These are phyloP conservation scores for Solanum appendiculatum DNA, from an alignment of 257 asterid genomes.

Conservation along the genomic window DNA sequence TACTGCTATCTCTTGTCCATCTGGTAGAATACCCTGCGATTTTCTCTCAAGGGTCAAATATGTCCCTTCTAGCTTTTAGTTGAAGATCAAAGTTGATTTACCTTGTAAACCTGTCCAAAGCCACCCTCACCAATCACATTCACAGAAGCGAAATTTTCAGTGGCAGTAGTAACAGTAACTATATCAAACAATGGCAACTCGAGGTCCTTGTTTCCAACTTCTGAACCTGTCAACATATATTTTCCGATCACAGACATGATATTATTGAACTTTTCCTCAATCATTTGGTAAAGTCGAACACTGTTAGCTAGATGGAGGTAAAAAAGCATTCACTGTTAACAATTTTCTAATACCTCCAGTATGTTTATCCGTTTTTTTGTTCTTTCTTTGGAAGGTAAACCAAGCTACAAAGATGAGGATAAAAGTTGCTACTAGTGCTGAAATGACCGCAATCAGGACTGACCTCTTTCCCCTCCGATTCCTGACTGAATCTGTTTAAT, in stretches of 20 bases:
- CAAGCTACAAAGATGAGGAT: neutral
- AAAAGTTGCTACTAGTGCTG: neutral
- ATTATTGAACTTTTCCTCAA: neutral
- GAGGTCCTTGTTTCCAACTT: neutral
- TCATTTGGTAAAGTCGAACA: neutral
- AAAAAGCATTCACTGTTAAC: neutral
- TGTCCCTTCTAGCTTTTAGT: neutral
- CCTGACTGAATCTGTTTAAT: neutral
- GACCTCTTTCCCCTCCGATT: neutral
- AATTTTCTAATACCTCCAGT: neutral
- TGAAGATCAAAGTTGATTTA: neutral
- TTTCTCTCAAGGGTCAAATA: neutral
- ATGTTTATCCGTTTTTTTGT: neutral
- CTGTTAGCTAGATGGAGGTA: neutral
- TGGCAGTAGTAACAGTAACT: neutral
- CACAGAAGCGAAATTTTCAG: neutral
- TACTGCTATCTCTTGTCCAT: slow-evolving; percentile 11
- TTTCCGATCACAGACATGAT: neutral
- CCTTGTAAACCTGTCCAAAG: slow-evolving; percentile 9
- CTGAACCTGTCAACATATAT: neutral
- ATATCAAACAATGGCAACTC: slow-evolving; percentile 4
- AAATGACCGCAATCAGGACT: neutral
- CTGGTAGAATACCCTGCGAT: slow-evolving; percentile 3
- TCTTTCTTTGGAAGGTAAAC: neutral
- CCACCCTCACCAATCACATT: slow-evolving; percentile 17